A percentile compares a stretch with the other conserved stretches of the same genome.
These are phyloP conservation scores for Hansenula lynferdii DNA, from an alignment of 1,139 yeast genomes.

Conservation along the genomic window DNA sequence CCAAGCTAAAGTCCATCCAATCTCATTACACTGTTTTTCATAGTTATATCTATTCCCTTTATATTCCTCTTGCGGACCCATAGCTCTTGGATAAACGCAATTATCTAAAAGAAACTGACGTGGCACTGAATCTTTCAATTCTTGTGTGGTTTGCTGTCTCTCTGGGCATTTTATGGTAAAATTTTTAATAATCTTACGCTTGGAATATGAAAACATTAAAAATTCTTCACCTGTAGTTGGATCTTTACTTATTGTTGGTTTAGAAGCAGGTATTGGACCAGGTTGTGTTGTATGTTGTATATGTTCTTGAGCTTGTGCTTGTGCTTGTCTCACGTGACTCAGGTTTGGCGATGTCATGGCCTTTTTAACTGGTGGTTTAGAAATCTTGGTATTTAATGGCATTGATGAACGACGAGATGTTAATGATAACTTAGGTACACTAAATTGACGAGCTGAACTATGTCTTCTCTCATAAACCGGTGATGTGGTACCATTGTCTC, in stretches of 20 bases:
- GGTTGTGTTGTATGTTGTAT: constrained; percentile 21
- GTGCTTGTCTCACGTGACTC: not conserved
- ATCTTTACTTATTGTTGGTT: constrained; percentile 20
- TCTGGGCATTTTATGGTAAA: constrained; percentile 23
- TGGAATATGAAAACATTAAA: constrained; percentile 24
- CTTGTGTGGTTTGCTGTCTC: constrained; percentile 29
- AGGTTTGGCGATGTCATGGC: not conserved
- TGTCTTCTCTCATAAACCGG: not conserved
- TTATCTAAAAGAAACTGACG: constrained; percentile 31
- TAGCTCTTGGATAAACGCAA: constrained; percentile 42
- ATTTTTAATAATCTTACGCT: constrained; percentile 21
- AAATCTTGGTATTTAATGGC: not conserved
- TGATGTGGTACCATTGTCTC: too few species aligned
- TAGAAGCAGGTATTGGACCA: constrained; percentile 28
- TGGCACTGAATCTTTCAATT: constrained; percentile 15
- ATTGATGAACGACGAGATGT: not conserved
- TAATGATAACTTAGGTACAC: not conserved
- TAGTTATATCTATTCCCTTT: constrained; percentile 39
- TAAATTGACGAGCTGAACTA: not conserved
- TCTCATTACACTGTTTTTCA: constrained; percentile 40
- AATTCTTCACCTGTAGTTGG: constrained; percentile 22
- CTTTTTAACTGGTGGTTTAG: not conserved
- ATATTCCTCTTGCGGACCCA: constrained; percentile 34
- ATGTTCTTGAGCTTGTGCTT: not conserved
- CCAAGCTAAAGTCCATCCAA: constrained; percentile 41